Conservation (phyloP, 345 rosid genomes). For the Lenwebbia sp. region DNA sequence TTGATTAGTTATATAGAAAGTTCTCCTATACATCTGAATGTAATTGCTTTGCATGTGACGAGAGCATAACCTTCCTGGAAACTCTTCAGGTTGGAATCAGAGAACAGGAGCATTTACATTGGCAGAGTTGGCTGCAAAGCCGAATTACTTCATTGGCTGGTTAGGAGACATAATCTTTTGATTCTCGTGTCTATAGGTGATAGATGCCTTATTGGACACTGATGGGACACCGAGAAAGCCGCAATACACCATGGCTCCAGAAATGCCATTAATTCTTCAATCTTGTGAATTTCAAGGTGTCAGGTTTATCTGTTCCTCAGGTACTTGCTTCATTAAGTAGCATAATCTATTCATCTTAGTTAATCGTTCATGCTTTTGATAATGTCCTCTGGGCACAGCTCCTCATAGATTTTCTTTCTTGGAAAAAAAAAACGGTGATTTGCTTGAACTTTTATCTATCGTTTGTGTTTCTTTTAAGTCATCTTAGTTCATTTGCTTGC, state of each 20-base stretch:
- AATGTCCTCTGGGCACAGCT: neutral
- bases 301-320: constrained; percentile 63
- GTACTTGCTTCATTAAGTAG: constrained; percentile 17
- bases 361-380: neutral
- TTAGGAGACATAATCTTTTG: neutral
- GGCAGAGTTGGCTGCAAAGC: neutral
- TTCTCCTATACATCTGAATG: neutral
- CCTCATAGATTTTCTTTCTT: neutral
- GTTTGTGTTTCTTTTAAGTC: neutral
- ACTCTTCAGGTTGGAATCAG: neutral
- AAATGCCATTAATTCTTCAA: constrained; percentile 69
- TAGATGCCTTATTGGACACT: constrained; percentile 63
- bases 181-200: constrained; percentile 25
- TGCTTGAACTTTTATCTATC: neutral
- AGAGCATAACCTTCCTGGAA: neutral
- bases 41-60: neutral
- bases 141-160: neutral
- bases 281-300: constrained; percentile 70
- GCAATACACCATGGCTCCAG: constrained; percentile 76
- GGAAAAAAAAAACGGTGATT: neutral
- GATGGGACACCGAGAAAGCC: constrained; percentile 59
- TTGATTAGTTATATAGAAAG: neutral
- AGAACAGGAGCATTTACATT: neutral
- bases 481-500: neutral
- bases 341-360: neutral